Base-by-base conservation (phyloP, 768 basidiomycete genomes). In the Porphyrellus cyaneotinctus region DNA sequence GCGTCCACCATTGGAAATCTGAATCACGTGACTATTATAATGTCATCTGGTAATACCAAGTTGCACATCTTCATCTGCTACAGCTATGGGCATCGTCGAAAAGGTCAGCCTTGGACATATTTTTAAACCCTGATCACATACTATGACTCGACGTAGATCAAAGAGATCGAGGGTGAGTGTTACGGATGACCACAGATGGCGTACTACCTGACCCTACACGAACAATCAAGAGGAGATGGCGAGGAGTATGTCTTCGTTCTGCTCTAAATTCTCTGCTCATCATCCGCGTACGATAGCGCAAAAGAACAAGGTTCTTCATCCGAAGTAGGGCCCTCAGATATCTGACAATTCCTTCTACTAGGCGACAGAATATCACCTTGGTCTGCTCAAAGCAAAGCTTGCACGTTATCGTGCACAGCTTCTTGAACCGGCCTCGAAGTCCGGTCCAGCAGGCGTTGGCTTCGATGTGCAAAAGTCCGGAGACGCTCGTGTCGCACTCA, bases 71-170 rank as follows among this genome's bases (percentile, higher is more conserved):
- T n/a, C n/a, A n/a, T n/a, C n/a, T n/a, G n/a, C n/a, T n/a, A n/a
- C n/a, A n/a, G n/a, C n/a, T n/a, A 97, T 97, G 95, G 95, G 94
- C 64, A 83, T 97, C 64, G 78, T 93, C 62, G 95, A 97, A 74
- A 97, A 97, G 84, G 91, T 77, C 22, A n/a, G 56, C 47, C 15
- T 43, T 68, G n/a, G 18, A 33, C 24, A 36, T n/a, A n/a, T 37
- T 28, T n/a, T 42, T 17, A 15, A 35, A 12, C 33, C 5, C 22
- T 35, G 43, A 47, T 49, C 39, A 47, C 30, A 51, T 49, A 9
- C 50, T 60, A 13, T 56, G 32, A 32, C n/a, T n/a, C 35, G 18
- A 3, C 26, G 26, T 38, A 95, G 92, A 95, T 97, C 62, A 95
- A 93, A 70, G 92, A 90, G 70, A 95, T 95, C 57, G 91, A 97